A percentile compares a stretch with the other conserved stretches of the same genome.
phyloP scores from a whole-genome alignment of 2,329 filamentous ascomycete genomes.

The Dactylellina sp. region DNA sequence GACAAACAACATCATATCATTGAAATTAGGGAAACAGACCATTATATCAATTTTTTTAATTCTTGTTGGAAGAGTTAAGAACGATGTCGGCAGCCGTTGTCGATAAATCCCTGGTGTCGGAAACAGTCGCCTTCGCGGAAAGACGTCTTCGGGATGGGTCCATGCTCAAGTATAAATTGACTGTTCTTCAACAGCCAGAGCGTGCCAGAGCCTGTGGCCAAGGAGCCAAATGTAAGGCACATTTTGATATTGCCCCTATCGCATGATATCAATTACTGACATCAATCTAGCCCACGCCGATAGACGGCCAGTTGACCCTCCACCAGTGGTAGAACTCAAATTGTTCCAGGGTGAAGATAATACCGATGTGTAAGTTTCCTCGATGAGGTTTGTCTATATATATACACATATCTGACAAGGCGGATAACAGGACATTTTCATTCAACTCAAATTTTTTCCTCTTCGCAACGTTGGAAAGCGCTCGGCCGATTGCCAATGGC shows the following conservation, averaged over 20 bases:
- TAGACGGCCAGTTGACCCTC: constrained; percentile 90
- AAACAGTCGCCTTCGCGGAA: constrained; percentile 56
- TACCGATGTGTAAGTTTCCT: constrained; percentile 60
- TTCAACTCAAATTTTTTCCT: constrained; percentile 99
- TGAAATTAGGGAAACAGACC: too few species aligned
- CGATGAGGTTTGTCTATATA: constrained; percentile 21
- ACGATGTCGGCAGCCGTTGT: constrained; percentile 26
- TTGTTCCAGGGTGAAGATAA: constrained; percentile 77
- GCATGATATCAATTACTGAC: too few species aligned
- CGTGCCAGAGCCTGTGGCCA: constrained; percentile 94
- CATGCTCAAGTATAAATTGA: constrained; percentile 81
- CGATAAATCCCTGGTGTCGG: constrained; percentile 53
- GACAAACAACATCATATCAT: neutral
- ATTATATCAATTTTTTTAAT: too few species aligned
- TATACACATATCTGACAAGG: neutral
- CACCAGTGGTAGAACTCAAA: constrained; percentile 90
- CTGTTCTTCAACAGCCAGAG: constrained; percentile 92
- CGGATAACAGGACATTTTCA: constrained; percentile 75
- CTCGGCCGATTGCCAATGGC: constrained; percentile 83
- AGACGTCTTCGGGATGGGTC: constrained; percentile 70
- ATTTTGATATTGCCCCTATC: too few species aligned
- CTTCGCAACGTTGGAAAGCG: constrained; percentile 88
- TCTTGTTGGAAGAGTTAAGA: too few species aligned
- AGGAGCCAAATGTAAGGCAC: constrained; percentile 93
- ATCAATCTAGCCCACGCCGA: constrained; percentile 77